Evolutionary conservation across 208 protist species (phyloP).

Genomic region (Polymyxa betae): DNA sequence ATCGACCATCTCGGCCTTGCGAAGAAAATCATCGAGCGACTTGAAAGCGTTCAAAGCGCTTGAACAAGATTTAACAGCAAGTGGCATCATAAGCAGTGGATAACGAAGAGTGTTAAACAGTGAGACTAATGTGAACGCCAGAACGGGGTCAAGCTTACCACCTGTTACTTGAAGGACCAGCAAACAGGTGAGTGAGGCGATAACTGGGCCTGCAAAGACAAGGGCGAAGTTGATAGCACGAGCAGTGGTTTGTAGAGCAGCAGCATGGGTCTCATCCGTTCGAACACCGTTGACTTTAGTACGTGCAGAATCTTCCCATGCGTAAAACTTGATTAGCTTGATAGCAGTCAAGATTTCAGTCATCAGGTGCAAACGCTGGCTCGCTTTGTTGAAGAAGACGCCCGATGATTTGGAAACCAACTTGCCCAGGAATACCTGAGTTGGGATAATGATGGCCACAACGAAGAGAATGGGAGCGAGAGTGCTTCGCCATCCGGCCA

Average conservation of each 20-base stretch:
- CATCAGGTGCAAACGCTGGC: constrained; percentile 36
- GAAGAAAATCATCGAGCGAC: constrained; percentile 27
- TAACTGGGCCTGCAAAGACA: constrained; percentile 39
- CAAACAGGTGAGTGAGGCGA: neutral
- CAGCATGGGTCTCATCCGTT: constrained; percentile 23
- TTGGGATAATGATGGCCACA: neutral
- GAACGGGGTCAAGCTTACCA: neutral
- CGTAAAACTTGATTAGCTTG: constrained; percentile 67
- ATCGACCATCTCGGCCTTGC: constrained; percentile 5
- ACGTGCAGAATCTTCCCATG: constrained; percentile 61
- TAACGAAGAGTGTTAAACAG: constrained; percentile 50
- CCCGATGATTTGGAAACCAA: neutral
- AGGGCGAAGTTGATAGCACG: constrained; percentile 55
- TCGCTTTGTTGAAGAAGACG: neutral
- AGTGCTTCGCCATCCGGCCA: neutral
- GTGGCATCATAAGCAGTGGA: constrained; percentile 5
- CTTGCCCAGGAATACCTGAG: neutral
- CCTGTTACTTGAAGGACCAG: neutral
- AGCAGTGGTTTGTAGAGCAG: neutral
- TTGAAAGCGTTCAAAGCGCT: neutral
- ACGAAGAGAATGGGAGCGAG: neutral
- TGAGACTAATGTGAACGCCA: constrained; percentile 16
- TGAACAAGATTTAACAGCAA: constrained; percentile 9
- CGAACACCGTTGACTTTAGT: constrained; percentile 46
- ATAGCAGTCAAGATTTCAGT: constrained; percentile 57